A percentile compares a stretch with the other conserved stretches of the same genome.
These are phyloP conservation scores for Ogataea glucozyma DNA, from an alignment of 805 yeast genomes.

Conservation along the genomic window DNA sequence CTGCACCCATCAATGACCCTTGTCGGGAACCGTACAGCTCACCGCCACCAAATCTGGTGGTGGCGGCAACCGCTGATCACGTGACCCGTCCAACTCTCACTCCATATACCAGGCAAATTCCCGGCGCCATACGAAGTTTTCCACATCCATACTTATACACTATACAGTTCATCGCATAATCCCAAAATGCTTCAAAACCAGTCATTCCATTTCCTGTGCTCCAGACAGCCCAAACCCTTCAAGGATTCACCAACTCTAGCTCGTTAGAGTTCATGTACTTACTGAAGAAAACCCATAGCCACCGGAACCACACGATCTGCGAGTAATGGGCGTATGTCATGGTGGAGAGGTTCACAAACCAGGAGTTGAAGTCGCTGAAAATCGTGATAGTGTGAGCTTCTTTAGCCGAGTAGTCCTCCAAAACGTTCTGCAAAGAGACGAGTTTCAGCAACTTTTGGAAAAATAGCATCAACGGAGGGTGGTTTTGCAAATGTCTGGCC, in stretches of 20 bases:
- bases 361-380: slow-evolving; percentile 40
- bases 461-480: background rate
- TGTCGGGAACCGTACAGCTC: too few species aligned
- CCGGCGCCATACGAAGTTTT: too few species aligned
- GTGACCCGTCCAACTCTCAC: too few species aligned
- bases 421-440: background rate
- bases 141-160: too few species aligned
- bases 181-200: too few species aligned
- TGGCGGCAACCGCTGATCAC: too few species aligned
- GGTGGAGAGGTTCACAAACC: slow-evolving; percentile 54
- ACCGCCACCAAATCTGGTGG: too few species aligned
- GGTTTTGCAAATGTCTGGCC: slow-evolving; percentile 28
- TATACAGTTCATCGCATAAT: too few species aligned
- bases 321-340: slow-evolving; percentile 82
- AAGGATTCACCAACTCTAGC: slow-evolving; percentile 37
- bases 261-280: slow-evolving; percentile 79
- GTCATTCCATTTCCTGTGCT: too few species aligned
- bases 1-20: too few species aligned
- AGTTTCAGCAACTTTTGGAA: background rate
- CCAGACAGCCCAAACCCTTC: background rate
- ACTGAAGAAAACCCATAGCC: slow-evolving; percentile 79
- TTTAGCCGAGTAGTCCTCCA: background rate
- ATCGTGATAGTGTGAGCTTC: slow-evolving; percentile 39
- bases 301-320: slow-evolving; percentile 95
- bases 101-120: too few species aligned